Percentiles rank a stretch among this genome's conserved stretches.
These are phyloP conservation scores for Taphrina pruni DNA, from an alignment of 1,139 yeast species.

Conservation along the genomic window DNA sequence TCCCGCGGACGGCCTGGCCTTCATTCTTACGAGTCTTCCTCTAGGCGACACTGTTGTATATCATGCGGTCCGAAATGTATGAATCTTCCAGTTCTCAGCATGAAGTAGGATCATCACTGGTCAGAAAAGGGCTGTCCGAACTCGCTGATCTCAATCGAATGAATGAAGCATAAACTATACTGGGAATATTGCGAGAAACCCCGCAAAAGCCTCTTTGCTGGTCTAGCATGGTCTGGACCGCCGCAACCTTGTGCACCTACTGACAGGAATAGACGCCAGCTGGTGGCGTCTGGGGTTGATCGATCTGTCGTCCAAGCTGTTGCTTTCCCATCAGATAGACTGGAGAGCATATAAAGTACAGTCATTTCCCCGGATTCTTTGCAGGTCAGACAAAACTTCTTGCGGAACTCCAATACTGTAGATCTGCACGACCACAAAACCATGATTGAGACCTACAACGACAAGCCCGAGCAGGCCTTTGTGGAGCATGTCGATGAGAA, in stretches of 20 bases:
- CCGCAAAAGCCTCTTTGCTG: background rate
- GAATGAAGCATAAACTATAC: too few species aligned
- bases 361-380: constrained; percentile 2
- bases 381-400: background rate
- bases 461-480: constrained; percentile 21
- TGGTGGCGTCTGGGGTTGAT: constrained; percentile 6
- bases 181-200: background rate
- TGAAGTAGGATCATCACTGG: too few species aligned
- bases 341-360: constrained; percentile 6
- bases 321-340: background rate
- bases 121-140: too few species aligned
- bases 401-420: too few species aligned
- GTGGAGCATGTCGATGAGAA: constrained; percentile 35
- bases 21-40: too few species aligned
- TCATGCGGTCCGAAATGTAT: too few species aligned
- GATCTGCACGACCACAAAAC: background rate
- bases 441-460: constrained; percentile 16
- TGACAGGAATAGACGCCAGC: background rate
- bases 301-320: background rate
- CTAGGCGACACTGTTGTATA: too few species aligned
- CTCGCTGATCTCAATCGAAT: too few species aligned
- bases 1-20: too few species aligned
- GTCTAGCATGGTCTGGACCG: background rate
- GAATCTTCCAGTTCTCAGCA: too few species aligned
- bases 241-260: background rate